Percentiles rank a stretch among this genome's conserved stretches.
phyloP scores from a whole-genome alignment of 345 rosid genomes.

The Brassica napus region DNA sequence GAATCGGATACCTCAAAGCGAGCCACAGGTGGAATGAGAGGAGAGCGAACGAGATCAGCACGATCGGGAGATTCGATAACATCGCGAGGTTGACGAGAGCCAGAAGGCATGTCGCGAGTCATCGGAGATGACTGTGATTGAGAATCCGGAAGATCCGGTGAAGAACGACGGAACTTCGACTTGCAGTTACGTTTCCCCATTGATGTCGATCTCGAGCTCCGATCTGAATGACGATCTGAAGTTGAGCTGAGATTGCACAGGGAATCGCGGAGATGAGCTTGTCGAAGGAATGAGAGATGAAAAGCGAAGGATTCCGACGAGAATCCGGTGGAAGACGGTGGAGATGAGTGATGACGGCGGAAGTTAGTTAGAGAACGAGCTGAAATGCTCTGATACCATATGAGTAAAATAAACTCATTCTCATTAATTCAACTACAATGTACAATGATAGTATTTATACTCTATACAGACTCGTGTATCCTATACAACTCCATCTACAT shows the following conservation, averaged over 20 bases:
- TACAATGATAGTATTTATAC: no score
- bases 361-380: no score
- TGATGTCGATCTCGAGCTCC: not conserved
- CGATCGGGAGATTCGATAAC: not conserved
- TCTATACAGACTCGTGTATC: no score
- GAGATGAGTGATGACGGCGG: no score
- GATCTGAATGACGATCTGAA: not conserved
- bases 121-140: not conserved
- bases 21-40: not conserved
- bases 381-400: no score
- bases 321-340: not conserved
- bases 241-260: not conserved
- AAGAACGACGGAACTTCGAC: not conserved
- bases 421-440: no score
- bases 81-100: not conserved
- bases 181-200: not conserved
- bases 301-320: not conserved
- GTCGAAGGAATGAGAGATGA: not conserved
- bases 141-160: not conserved
- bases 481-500: no score
- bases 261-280: not conserved
- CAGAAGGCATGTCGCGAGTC: not conserved
- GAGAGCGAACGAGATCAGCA: not conserved
- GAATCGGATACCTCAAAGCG: not conserved
- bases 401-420: no score